Base-by-base conservation (phyloP, 2,329 filamentous ascomycete species). In the Monosporascus sp. region DNA sequence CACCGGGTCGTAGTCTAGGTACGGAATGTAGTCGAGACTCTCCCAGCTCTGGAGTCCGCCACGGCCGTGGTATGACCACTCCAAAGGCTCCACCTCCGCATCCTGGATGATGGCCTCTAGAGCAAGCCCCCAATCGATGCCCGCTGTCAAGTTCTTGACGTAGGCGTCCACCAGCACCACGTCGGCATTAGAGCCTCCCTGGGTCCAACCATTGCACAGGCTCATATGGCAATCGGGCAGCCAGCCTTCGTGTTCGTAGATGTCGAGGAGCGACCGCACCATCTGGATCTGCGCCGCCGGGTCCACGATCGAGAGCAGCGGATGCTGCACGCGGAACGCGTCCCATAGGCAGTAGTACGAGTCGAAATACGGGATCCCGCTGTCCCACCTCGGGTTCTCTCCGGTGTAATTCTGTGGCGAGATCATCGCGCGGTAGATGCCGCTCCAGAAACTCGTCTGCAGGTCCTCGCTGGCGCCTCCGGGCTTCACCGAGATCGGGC, bases 221-320 rank as follows among this genome's bases (percentile, higher is more conserved):
- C 78, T 82, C 84, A 88, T 88, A 51, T 84, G 79, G 61, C 84
- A 88, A 65, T 88, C 86, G 0, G 85, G 86, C 11, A 88, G 68
- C 70, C 81, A 87, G 1, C 85, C 85, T 63, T 85, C 78, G 63
- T 86, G 77, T 47, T 75, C 71, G 62, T 87, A 88, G 11, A 81
- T 86, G 58, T 88, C 84, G 2, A 88, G 72, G 20, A 88, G 70
- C 54, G 80, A 84, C 44, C 82, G 77, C 26, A 87, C 74, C 78
- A 88, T 85, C 52, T 76, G 71, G 0, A 79, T 76, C 62, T 86
- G 81, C 7, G 79, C 78, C 3, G 70, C 52, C 0, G 85, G 85
- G 60, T 88, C 85, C 7, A 87, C 48, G 22, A 89, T 73, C 0
- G 82, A 87, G 11, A 88, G 71, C 2, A 88, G 71, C 0, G 84